Evolutionary conservation across 2,329 filamentous ascomycete species (phyloP).

Genomic region (Diaporthe sp.): DNA sequence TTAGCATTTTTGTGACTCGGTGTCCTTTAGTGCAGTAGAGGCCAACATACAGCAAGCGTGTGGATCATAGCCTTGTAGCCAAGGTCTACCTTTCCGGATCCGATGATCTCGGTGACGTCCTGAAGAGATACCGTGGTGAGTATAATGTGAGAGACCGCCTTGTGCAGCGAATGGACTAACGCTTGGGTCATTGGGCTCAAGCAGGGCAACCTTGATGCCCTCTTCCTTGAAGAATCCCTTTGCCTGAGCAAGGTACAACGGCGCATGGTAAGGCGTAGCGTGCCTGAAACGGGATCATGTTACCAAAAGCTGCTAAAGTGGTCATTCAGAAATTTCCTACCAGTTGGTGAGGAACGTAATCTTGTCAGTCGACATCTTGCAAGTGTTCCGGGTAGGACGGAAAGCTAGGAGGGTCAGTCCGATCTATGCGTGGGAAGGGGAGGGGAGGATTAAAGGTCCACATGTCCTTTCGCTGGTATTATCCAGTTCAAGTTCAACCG

Average conservation of each 20-base stretch:
- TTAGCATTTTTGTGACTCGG: neutral
- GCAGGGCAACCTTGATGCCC: constrained; percentile 81
- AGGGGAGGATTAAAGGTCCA: constrained; percentile 69
- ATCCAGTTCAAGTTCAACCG: constrained; percentile 79
- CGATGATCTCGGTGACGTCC: constrained; percentile 87
- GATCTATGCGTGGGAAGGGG: constrained; percentile 46
- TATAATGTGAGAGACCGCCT: neutral
- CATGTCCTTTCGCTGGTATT: constrained; percentile 84
- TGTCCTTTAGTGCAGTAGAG: constrained; percentile 29
- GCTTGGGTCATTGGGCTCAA: constrained; percentile 84
- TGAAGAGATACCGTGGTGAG: constrained; percentile 45
- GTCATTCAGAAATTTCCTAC: constrained; percentile 59
- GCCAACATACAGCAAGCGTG: constrained; percentile 73
- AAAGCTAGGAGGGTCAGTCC: constrained; percentile 64
- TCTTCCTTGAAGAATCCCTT: constrained; percentile 83
- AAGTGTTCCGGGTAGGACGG: constrained; percentile 53
- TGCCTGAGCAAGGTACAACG: constrained; percentile 81
- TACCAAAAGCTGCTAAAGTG: neutral
- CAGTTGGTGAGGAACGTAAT: constrained; percentile 89
- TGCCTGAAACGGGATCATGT: constrained; percentile 68
- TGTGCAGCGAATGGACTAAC: constrained; percentile 53
- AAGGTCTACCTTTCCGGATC: constrained; percentile 80
- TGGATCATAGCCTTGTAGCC: constrained; percentile 91
- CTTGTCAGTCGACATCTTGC: constrained; percentile 83
- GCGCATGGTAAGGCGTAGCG: constrained; percentile 85